These are phyloP conservation scores for Rhynchospora tenuis DNA, from an alignment of 176 grass and related monocot species.

Conservation along the genomic window DNA sequence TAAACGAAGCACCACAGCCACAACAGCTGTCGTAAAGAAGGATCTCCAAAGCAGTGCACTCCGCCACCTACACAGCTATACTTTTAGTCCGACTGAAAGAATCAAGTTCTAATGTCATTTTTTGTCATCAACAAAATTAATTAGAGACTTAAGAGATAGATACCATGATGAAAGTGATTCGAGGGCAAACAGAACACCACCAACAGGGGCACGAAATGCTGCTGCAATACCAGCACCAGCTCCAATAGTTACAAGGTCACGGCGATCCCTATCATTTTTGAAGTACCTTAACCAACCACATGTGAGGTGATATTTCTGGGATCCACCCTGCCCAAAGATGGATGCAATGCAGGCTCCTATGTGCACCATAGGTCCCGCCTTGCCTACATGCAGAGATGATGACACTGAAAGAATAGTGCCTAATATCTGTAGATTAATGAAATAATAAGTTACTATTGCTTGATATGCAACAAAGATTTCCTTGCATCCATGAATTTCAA, in stretches of 20 bases:
- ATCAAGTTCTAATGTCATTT: not conserved
- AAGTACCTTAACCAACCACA: slow-evolving; percentile 90
- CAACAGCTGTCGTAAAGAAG: slow-evolving; percentile 91
- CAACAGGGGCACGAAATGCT: slow-evolving; percentile 79
- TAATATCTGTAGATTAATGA: slow-evolving; percentile 39
- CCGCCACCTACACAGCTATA: slow-evolving; percentile 87
- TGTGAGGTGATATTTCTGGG: slow-evolving; percentile 63
- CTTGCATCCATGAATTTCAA: not conserved
- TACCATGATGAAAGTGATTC: slow-evolving; percentile 91
- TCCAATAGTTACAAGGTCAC: slow-evolving; percentile 86
- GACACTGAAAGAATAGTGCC: slow-evolving; percentile 72
- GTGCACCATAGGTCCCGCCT: slow-evolving; percentile 94
- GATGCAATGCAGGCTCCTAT: slow-evolving; percentile 83
- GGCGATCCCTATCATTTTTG: slow-evolving; percentile 89
- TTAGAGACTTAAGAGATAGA: not conserved
- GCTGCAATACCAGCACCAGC: slow-evolving; percentile 66
- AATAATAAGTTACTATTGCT: not conserved
- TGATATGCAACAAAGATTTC: not conserved
- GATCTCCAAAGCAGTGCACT: slow-evolving; percentile 86
- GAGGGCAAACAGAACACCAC: slow-evolving; percentile 78
- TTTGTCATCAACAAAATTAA: not conserved
- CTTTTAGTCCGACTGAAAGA: not conserved
- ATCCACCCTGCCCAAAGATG: slow-evolving; percentile 84
- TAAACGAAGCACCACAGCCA: slow-evolving; percentile 71
- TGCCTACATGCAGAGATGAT: slow-evolving; percentile 86